Evolutionary conservation across 2,329 filamentous ascomycete species (phyloP), one percentile per base, ranked within the genome.

Genomic region (Pseudogymnoascus sp.): DNA sequence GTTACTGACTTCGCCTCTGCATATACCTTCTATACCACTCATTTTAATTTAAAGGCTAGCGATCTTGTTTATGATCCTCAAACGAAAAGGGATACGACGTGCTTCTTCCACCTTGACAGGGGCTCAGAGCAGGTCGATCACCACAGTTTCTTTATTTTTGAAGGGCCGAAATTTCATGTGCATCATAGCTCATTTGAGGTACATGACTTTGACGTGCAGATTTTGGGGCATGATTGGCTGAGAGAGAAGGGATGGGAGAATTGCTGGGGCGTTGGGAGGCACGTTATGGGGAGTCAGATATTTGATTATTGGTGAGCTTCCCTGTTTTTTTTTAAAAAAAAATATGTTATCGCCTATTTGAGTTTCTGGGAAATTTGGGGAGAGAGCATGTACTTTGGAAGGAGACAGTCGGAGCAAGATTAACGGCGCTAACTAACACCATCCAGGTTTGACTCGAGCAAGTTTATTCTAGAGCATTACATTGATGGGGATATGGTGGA

Each of bases 141-240:
- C 68, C 83, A 86, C 68, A 76, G 74, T 1, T 79, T 85, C 63
- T 84, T 85, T 74, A 75, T 84, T 65, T 73, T 65, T 67, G 69
- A 62, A 75, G 70, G 69, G 1, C 67, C 66, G 2, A 68, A 67
- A 33, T 69, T 66, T 53, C 70, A 71, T 50, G 69, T 71, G 4
- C 87, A 90, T 71, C 88, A 90, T 74, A 82, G 82, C 16, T 84
- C 80, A 2, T 90, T 87, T 67, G 88, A 90, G 74, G 86, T 88
- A 4, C 83, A 88, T 68, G 86, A 90, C 72, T 88, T 87, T 68
- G 87, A 91, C 70, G 83, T 84, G 4, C 87, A 90, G 76, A 78
- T 84, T 33, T 76, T 90, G 2, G 88, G 88, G 1, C 88, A 91
- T 74, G 81, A 88, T 69, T 90, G 86, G 84, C 75, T 91, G 65